phyloP scores from a whole-genome alignment of 163 green algal genomes.

The Chlamydomonas reinhardtii region DNA sequence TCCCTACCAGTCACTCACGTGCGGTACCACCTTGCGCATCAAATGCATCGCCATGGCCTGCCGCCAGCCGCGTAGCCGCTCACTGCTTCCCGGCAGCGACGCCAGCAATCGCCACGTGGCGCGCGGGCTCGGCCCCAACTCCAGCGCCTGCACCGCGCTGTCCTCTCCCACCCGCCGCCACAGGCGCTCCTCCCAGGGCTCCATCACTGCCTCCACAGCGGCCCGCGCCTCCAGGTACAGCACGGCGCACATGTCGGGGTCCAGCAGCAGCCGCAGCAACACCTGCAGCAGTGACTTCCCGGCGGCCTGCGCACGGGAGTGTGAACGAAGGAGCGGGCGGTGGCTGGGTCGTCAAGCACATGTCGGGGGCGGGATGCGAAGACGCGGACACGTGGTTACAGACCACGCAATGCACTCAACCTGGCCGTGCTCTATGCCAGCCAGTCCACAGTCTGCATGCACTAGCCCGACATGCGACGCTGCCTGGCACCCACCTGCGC shows the following conservation, averaged over 20 bases:
- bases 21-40: neutral
- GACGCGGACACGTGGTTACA: no score
- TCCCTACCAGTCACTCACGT: neutral
- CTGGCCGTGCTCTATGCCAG: no score
- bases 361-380: neutral
- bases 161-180: conserved; percentile 23
- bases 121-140: neutral
- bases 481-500: conserved; percentile 12
- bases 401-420: no score
- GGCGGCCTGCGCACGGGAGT: neutral
- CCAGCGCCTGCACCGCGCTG: neutral
- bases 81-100: neutral
- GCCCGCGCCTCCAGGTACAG: neutral
- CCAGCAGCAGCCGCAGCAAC: conserved; percentile 9
- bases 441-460: no score
- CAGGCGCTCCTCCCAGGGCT: conserved; percentile 3
- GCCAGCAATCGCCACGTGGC: neutral
- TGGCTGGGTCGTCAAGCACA: neutral
- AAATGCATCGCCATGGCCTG: conserved; percentile 6
- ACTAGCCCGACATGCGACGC: no score
- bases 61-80: conserved; percentile 27
- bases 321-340: neutral
- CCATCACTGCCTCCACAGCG: conserved; percentile 13
- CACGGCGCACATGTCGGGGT: neutral
- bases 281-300: conserved; percentile 11